Evolutionary conservation across 805 yeast genomes (phyloP).

Genomic region (Ogataea chonburiensis): DNA sequence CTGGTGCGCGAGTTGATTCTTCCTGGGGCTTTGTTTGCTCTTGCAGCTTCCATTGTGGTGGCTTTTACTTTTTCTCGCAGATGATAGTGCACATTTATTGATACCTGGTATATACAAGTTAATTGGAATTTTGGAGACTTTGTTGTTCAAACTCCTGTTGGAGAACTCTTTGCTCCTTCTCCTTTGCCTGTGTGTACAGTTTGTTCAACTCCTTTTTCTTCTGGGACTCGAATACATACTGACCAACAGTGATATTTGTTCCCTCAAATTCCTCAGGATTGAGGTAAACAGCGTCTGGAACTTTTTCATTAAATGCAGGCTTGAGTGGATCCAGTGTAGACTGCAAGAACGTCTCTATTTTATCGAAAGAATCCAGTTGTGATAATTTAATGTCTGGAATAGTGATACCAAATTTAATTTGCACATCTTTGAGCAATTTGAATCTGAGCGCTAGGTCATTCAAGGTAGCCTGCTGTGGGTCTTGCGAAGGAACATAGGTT

Average conservation of each 20-base stretch:
- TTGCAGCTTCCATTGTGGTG: conserved; percentile 58
- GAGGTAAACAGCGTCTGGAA: conserved; percentile 70
- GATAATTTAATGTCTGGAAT: conserved; percentile 53
- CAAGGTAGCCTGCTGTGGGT: conserved; percentile 18
- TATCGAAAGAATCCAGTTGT: conserved; percentile 38
- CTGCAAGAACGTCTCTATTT: conserved; percentile 39
- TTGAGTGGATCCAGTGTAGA: conserved; percentile 39
- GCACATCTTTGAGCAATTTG: conserved; percentile 46
- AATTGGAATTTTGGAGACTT: conserved; percentile 6
- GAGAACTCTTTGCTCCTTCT: conserved; percentile 23
- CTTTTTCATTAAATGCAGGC: conserved; percentile 52
- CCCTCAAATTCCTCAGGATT: conserved; percentile 54
- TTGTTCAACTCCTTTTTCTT: conserved; percentile 46
- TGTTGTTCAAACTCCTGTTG: conserved; percentile 4
- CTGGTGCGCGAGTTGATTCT: conserved; percentile 58
- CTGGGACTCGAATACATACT: conserved; percentile 46
- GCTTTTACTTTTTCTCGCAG: conserved; percentile 54
- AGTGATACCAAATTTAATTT: conserved; percentile 46
- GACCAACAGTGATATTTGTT: conserved; percentile 54
- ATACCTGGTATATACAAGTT: conserved; percentile 19
- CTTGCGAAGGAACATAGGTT: conserved; percentile 8
- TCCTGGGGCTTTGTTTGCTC: conserved; percentile 59
- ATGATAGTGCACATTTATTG: conserved; percentile 20
- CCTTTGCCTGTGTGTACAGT: conserved; percentile 39
- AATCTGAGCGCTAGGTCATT: conserved; percentile 51